These are phyloP conservation scores for Amylostereum areolatum DNA, from an alignment of 1,284 basidiomycete species.

Conservation along the genomic window DNA sequence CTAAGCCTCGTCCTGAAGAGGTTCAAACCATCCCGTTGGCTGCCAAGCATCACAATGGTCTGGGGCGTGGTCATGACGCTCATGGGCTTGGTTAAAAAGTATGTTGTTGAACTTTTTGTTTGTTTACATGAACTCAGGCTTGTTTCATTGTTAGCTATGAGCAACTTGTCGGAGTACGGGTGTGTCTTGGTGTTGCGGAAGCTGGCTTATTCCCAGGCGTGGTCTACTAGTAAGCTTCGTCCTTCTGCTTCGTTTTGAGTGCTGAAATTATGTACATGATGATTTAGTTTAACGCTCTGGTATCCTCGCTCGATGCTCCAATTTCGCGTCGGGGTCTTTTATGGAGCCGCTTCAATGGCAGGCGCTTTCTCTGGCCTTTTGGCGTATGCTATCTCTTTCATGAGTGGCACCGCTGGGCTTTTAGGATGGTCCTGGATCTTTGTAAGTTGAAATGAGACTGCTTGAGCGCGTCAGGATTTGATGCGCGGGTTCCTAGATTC, in stretches of 20 bases:
- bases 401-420: constrained; percentile 33
- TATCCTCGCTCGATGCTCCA: constrained; percentile 29
- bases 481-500: constrained; percentile 28
- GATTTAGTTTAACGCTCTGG: constrained; percentile 30
- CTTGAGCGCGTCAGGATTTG: not conserved
- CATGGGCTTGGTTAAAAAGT: constrained; percentile 67
- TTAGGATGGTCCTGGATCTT: constrained; percentile 42
- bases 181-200: constrained; percentile 61
- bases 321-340: constrained; percentile 28
- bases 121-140: not conserved
- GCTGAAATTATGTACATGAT: constrained; percentile 9
- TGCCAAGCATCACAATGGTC: constrained; percentile 23
- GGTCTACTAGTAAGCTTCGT: constrained; percentile 42
- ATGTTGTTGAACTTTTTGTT: constrained; percentile 4
- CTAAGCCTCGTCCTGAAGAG: constrained; percentile 26
- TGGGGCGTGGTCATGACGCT: constrained; percentile 36
- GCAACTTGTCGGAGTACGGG: constrained; percentile 52
- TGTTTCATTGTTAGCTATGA: constrained; percentile 36
- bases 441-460: constrained; percentile 23
- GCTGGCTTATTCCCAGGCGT: constrained; percentile 68
- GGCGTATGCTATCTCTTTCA: constrained; percentile 37
- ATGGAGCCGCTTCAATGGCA: constrained; percentile 28
- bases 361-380: constrained; percentile 35
- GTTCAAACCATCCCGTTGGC: constrained; percentile 27
- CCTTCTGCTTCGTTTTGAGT: not conserved